phyloP scores from a whole-genome alignment of 2,329 filamentous ascomycete species.

The Aspergillus uvarum region DNA sequence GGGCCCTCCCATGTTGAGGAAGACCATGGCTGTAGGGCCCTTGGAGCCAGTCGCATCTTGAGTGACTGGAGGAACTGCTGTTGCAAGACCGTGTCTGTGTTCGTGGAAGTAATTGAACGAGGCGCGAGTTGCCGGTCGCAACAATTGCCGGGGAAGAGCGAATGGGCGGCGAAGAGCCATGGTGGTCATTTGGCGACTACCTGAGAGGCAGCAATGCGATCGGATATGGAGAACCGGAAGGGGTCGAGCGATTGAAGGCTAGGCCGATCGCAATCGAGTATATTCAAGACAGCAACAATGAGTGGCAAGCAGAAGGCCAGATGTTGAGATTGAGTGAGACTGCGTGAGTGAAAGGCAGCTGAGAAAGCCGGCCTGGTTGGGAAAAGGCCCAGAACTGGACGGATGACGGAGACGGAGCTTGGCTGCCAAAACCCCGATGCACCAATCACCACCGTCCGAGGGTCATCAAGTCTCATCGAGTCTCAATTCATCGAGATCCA shows the following conservation, averaged over 20 bases:
- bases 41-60: constrained; percentile 69
- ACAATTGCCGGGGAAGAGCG: constrained; percentile 30
- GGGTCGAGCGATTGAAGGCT: not conserved
- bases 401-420: constrained; percentile 18
- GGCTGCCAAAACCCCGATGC: not conserved
- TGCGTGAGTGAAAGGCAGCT: not conserved
- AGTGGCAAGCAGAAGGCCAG: not conserved
- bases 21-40: constrained; percentile 95
- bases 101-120: constrained; percentile 23
- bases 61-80: constrained; percentile 71
- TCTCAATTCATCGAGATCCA: no score
- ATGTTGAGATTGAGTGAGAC: not conserved
- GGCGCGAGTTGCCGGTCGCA: constrained; percentile 25
- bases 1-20: constrained; percentile 98
- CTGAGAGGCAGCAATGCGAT: not conserved
- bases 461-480: constrained; percentile 27
- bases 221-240: not conserved
- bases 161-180: constrained; percentile 47
- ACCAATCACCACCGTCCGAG: constrained; percentile 30
- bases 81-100: constrained; percentile 51
- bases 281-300: not conserved
- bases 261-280: not conserved
- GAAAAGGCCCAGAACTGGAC: constrained; percentile 14
- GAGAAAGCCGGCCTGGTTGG: not conserved
- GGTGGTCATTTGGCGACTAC: not conserved